These are phyloP conservation scores for Colletotrichum cuscutae DNA, from an alignment of 2,329 filamentous ascomycete species.

Conservation along the genomic window DNA sequence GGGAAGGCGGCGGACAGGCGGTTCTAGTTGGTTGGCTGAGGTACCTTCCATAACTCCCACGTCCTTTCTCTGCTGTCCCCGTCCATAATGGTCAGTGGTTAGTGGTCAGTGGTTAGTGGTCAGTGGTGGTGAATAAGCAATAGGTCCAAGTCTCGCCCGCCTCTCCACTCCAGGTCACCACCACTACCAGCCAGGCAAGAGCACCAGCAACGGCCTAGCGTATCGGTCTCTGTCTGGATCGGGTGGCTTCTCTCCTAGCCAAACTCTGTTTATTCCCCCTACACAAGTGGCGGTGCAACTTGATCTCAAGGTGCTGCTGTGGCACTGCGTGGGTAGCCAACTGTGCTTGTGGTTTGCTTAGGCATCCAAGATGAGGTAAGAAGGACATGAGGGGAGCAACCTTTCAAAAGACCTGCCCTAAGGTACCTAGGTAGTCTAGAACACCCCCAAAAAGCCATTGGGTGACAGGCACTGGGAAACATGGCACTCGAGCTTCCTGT, in stretches of 20 bases:
- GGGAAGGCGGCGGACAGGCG: constrained; percentile 16
- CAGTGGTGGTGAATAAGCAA: not conserved
- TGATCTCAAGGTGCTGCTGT: not conserved
- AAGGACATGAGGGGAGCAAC: not conserved
- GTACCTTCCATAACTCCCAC: not conserved
- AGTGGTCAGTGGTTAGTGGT: constrained; percentile 9
- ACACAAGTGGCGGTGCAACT: constrained; percentile 17
- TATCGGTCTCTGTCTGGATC: not conserved
- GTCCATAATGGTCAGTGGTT: not conserved
- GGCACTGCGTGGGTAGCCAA: not conserved
- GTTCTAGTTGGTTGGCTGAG: constrained; percentile 32
- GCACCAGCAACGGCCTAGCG: constrained; percentile 3
- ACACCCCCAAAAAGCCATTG: not conserved
- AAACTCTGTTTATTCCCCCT: not conserved
- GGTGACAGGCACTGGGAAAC: not conserved
- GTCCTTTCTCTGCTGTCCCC: not conserved
- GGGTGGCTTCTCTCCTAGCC: constrained; percentile 4
- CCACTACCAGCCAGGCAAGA: not conserved
- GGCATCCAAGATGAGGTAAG: not conserved
- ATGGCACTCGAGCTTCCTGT: not conserved
- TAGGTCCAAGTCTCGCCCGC: not conserved
- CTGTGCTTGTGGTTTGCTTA: not conserved
- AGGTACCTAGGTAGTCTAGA: not conserved
- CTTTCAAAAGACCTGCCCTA: not conserved
- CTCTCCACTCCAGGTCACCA: constrained; percentile 17